Percentiles rank a stretch among this genome's conserved stretches.
Conservation (phyloP, 164 flowering plant genomes). For the Piper longum region DNA sequence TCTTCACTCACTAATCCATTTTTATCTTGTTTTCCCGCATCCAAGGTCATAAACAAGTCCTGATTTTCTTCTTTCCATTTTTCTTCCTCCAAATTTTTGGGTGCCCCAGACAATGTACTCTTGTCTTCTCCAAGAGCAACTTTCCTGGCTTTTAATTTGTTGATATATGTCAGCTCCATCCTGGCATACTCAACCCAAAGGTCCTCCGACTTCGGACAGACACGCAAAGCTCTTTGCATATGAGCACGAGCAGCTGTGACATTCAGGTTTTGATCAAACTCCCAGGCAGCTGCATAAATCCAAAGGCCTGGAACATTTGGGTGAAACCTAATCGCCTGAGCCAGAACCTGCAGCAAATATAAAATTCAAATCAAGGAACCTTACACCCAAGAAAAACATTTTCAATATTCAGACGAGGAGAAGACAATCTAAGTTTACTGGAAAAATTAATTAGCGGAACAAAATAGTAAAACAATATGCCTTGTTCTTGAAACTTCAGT, state of each 20-base stretch:
- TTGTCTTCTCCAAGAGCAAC: constrained; percentile 67
- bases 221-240: constrained; percentile 76
- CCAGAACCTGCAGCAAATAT: constrained; percentile 39
- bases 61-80: constrained; percentile 72
- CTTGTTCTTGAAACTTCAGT: too few species aligned
- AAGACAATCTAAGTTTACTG: too few species aligned
- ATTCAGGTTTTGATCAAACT: constrained; percentile 71
- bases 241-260: constrained; percentile 72
- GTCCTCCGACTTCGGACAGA: constrained; percentile 71
- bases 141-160: constrained; percentile 73
- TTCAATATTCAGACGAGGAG: too few species aligned
- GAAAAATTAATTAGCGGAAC: too few species aligned
- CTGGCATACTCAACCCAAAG: constrained; percentile 89
- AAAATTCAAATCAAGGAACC: neutral
- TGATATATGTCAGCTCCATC: constrained; percentile 84
- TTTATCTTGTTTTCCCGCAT: constrained; percentile 16
- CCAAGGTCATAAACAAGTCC: constrained; percentile 57
- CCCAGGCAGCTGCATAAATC: constrained; percentile 98
- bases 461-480: too few species aligned
- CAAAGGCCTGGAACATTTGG: constrained; percentile 88
- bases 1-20: constrained; percentile 19
- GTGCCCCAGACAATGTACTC: constrained; percentile 26
- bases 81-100: constrained; percentile 24
- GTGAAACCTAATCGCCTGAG: constrained; percentile 67
- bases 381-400: neutral